Base-by-base conservation (phyloP, 78 protist species). In the Parvularia atlantis region DNA sequence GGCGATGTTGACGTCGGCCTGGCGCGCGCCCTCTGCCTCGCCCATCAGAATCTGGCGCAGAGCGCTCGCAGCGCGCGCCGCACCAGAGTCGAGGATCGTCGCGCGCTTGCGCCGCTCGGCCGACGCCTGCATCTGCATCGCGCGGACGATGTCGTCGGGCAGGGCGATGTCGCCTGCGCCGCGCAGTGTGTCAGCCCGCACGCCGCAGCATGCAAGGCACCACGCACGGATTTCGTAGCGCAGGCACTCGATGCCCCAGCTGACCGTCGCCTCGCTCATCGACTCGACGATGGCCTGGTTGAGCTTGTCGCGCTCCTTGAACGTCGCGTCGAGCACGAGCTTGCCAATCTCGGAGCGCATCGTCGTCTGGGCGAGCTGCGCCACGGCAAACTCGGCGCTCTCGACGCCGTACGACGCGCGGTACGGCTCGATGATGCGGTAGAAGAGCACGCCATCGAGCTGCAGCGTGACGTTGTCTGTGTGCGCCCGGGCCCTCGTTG, bases 61-160 rank as follows among this genome's bases (percentile, higher is more conserved):
- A 46, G 43, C 13, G 3, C 5, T 1, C 54, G 28, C 35, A 1
- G 28, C 71, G 28, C n/a, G 35, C 46, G 43, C 17, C 52, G n/a
- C 53, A 13, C 43, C 92, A 0, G 85, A 77, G 48, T 88, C 92
- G 39, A 88, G 73, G 19, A 88, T 37, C 26, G 43, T n/a, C 19
- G 89, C 85, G 6, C 92, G 83, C 78, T 83, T 87, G 14, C 59
- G 63, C 7, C 92, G 73, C 69, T 88, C 92, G 5, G 92, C 92
- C 46, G 84, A 78, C 20, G 82, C 90, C 40, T 87, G 86, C 60
- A 78, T 75, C 50, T 88, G 90, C 92, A 88, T 88, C 28, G 87
- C 83, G 13, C 58, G 70, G 14, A 77, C 56, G 1, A 88, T 77
- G 1, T 28, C 22, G 30, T 52, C 61, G 13, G 90, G 86, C 26